These are phyloP conservation scores for Tolypocladium inflatum DNA, from an alignment of 2,329 filamentous ascomycete species.

Conservation along the genomic window DNA sequence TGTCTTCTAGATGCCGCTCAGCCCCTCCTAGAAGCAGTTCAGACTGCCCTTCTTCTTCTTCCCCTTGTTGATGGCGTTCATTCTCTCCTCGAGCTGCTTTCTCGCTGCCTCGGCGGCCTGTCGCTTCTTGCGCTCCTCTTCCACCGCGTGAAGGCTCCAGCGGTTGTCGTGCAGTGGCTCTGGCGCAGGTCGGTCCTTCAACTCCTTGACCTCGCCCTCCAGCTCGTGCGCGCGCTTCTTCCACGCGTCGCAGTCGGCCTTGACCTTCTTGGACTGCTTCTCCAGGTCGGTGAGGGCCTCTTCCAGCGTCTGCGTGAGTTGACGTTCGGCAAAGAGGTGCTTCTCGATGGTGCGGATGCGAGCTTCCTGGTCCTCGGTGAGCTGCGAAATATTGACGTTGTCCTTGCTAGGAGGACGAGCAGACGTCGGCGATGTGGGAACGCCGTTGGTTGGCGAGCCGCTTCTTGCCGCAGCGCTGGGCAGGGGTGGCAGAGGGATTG, in stretches of 20 bases:
- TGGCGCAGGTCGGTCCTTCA: constrained; percentile 38
- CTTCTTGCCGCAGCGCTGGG: constrained; percentile 47
- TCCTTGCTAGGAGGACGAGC: constrained; percentile 77
- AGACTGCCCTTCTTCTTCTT: constrained; percentile 94
- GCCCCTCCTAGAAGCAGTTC: constrained; percentile 76
- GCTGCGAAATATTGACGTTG: constrained; percentile 54
- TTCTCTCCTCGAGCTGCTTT: constrained; percentile 85
- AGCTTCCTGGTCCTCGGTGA: constrained; percentile 89
- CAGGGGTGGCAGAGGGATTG: constrained; percentile 89
- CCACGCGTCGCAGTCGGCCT: constrained; percentile 82
- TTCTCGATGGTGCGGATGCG: constrained; percentile 95
- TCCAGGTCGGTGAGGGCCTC: constrained; percentile 93
- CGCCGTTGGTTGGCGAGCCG: constrained; percentile 32
- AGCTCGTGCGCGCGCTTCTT: constrained; percentile 73
- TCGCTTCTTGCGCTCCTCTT: constrained; percentile 91
- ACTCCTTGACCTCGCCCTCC: constrained; percentile 61
- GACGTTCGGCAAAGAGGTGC: constrained; percentile 90
- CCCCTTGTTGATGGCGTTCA: constrained; percentile 79
- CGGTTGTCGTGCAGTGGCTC: constrained; percentile 45
- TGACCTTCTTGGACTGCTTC: constrained; percentile 82
- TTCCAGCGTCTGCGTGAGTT: constrained; percentile 89
- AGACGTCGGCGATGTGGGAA: constrained; percentile 43
- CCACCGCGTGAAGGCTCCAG: constrained; percentile 77
- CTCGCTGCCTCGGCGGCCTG: constrained; percentile 82
- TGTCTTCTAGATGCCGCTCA: constrained; percentile 8